phyloP scores from a whole-genome alignment of 2,329 filamentous ascomycete species.

The Cladophialophora chaetospira region DNA sequence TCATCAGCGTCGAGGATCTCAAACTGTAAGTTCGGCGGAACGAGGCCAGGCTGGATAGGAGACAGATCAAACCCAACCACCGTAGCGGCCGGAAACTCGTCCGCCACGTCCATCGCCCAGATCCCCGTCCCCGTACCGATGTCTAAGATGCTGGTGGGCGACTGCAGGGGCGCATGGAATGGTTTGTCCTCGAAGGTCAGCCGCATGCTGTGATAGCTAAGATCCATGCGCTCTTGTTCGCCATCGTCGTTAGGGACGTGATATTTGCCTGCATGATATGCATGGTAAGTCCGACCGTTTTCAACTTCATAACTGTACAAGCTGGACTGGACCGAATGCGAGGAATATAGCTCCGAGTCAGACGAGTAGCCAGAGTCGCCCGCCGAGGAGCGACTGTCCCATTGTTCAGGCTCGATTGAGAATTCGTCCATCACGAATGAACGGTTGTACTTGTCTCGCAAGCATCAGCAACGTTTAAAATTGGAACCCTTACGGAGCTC shows the following conservation, averaged over 20 bases:
- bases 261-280: conserved; percentile 42
- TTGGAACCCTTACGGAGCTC: too few relatives aligned
- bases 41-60: conserved; percentile 37
- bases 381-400: too few relatives aligned
- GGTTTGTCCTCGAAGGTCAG: conserved; percentile 12
- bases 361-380: conserved; percentile 21
- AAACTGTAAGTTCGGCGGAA: conserved; percentile 59
- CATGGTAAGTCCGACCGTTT: conserved; percentile 39
- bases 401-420: too few relatives aligned
- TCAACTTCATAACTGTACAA: conserved; percentile 38
- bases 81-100: conserved; percentile 35
- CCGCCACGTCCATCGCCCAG: conserved; percentile 33
- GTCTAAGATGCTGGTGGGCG: conserved; percentile 15
- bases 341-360: conserved; percentile 21
- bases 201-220: conserved; percentile 16
- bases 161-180: conserved; percentile 17
- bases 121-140: conserved; percentile 18
- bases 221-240: conserved; percentile 8
- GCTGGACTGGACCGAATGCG: conserved; percentile 35
- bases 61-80: conserved; percentile 32
- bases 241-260: conserved; percentile 45
- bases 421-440: too few relatives aligned
- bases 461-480: too few relatives aligned
- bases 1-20: conserved; percentile 61
- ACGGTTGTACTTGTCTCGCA: too few relatives aligned